Evolutionary conservation across 306 rosid species (phyloP).

Genomic region (Gastrolobium villosum): DNA sequence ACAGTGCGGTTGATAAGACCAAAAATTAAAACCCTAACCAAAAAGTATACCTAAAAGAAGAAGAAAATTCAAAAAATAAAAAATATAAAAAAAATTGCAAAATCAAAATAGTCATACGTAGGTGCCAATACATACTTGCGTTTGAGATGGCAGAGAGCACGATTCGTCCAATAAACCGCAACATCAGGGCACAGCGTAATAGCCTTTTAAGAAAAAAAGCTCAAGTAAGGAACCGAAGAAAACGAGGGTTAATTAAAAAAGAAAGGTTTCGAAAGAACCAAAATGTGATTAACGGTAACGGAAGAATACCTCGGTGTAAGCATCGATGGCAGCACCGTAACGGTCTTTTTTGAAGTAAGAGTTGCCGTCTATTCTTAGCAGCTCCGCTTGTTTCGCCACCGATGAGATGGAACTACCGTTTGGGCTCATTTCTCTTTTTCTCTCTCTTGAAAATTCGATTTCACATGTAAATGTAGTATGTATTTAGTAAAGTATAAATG

Average conservation of each 20-base stretch:
- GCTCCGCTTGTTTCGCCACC: constrained; percentile 70
- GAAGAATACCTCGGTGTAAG: constrained; percentile 82
- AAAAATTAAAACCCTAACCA: constrained; percentile 22
- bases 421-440: constrained; percentile 56
- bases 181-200: constrained; percentile 82
- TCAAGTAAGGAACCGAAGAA: background rate
- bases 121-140: constrained; percentile 74
- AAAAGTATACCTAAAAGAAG: background rate
- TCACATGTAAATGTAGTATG: background rate
- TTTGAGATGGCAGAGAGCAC: constrained; percentile 93
- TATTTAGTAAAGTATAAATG: too few species aligned
- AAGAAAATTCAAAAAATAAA: background rate
- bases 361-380: constrained; percentile 75
- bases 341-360: constrained; percentile 80
- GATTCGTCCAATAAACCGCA: constrained; percentile 86
- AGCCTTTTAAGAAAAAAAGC: constrained; percentile 26
- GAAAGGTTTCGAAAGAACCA: background rate
- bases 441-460: constrained; percentile 6
- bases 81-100: constrained; percentile 7
- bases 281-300: background rate
- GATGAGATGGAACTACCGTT: constrained; percentile 54
- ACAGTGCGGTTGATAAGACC: background rate
- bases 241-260: background rate
- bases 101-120: constrained; percentile 16
- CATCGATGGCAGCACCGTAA: constrained; percentile 91